These are phyloP conservation scores for Vaccinium vitisidaea DNA, from an alignment of 148 eudicot species.

Conservation along the genomic window DNA sequence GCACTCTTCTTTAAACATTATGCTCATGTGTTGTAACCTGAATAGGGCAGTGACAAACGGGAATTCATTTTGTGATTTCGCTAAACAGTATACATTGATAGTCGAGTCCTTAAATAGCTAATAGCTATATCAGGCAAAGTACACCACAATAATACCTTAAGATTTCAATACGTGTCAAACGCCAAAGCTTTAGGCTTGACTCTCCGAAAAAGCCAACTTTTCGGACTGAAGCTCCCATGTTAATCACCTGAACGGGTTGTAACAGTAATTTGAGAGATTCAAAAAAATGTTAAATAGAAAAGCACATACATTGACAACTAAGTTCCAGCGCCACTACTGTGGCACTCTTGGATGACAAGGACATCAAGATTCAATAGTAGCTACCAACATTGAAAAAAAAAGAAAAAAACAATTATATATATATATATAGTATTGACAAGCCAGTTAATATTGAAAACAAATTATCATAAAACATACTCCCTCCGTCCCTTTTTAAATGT, in stretches of 20 bases:
- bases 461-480: too few relatives aligned
- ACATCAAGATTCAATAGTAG: neutral
- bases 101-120: neutral
- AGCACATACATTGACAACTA: neutral
- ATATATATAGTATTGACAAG: neutral
- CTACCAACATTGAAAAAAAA: neutral
- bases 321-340: neutral
- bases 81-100: neutral
- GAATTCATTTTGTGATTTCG: neutral
- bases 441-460: too few relatives aligned
- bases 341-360: neutral
- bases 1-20: too few relatives aligned
- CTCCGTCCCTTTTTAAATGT: too few relatives aligned
- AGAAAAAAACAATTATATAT: too few relatives aligned
- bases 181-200: slow-evolving; percentile 67
- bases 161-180: slow-evolving; percentile 89
- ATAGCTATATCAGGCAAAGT: neutral
- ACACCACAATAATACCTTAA: slow-evolving; percentile 55
- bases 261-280: neutral
- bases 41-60: neutral
- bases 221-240: slow-evolving; percentile 89
- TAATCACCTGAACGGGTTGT: slow-evolving; percentile 55
- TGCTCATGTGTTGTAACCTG: neutral
- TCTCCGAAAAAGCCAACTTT: slow-evolving; percentile 85
- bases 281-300: neutral